phyloP scores from a whole-genome alignment of 106 monocot genomes.

The Phalaenopsis equestris region DNA sequence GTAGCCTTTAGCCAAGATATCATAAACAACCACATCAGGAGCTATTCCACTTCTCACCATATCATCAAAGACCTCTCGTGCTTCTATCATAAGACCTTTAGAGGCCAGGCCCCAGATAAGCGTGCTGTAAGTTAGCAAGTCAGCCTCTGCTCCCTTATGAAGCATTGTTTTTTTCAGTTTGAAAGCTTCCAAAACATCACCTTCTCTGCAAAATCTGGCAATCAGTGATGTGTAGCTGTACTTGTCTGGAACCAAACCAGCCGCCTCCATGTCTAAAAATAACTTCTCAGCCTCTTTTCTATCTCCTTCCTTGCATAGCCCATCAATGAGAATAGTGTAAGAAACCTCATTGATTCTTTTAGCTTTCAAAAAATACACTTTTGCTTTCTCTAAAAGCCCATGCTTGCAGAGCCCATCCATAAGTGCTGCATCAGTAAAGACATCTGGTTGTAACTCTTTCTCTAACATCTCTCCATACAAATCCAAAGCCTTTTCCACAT shows the following conservation, averaged over 20 bases:
- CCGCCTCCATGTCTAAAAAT: constrained; percentile 3
- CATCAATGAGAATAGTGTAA: constrained; percentile 12
- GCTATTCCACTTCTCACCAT: constrained; percentile 14
- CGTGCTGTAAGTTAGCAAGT: constrained; percentile 15
- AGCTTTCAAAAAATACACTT: constrained; percentile 12
- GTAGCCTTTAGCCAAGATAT: constrained; percentile 14
- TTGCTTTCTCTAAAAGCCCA: constrained; percentile 13
- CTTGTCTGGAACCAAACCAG: constrained; percentile 18
- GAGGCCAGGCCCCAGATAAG: constrained; percentile 21
- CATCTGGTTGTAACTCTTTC: constrained; percentile 13
- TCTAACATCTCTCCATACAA: constrained; percentile 7
- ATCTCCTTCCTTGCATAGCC: constrained; percentile 16
- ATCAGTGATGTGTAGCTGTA: constrained; percentile 17
- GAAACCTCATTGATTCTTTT: constrained; percentile 9
- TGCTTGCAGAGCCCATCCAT: constrained; percentile 23
- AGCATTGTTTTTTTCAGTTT: constrained; percentile 13
- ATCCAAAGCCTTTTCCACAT: constrained; percentile 10
- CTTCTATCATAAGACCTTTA: constrained; percentile 25
- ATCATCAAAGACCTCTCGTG: constrained; percentile 24
- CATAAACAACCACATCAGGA: constrained; percentile 20
- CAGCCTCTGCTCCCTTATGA: constrained; percentile 5
- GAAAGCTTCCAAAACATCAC: constrained; percentile 13
- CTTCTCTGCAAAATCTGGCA: constrained; percentile 20
- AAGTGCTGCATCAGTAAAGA: background rate
- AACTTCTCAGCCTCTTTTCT: constrained; percentile 9